Percentiles rank a stretch among this genome's conserved stretches.
Conservation (phyloP, 768 basidiomycete species). For the Psilocybe azurescens region DNA sequence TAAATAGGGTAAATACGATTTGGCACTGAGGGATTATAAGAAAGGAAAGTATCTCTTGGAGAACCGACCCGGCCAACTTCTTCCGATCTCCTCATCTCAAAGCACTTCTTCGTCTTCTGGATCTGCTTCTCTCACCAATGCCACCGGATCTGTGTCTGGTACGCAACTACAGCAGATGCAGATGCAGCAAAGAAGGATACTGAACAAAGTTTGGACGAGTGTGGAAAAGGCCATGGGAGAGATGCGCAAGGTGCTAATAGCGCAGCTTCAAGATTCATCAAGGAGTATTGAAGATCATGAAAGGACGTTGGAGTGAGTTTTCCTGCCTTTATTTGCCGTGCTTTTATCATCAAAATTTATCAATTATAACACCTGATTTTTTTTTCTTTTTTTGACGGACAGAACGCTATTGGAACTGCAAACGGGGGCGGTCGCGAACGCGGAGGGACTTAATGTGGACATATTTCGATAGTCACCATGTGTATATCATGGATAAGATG, state of each 20-base stretch:
- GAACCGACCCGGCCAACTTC: slow-evolving; percentile 81
- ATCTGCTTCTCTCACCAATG: slow-evolving; percentile 31
- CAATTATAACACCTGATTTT: background rate
- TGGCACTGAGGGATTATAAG: slow-evolving; percentile 93
- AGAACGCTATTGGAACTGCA: slow-evolving; percentile 91
- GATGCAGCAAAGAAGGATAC: slow-evolving; percentile 88
- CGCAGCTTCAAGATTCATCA: slow-evolving; percentile 76
- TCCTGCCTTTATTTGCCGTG: background rate
- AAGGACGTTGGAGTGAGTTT: slow-evolving; percentile 85
- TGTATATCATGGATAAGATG: slow-evolving; percentile 80
- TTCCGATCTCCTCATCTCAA: slow-evolving; percentile 49
- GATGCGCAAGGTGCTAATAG: slow-evolving; percentile 77
- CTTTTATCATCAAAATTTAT: too few species aligned
- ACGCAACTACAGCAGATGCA: slow-evolving; percentile 43
- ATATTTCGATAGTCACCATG: slow-evolving; percentile 92
- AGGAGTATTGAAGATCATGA: slow-evolving; percentile 91
- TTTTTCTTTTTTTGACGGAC: background rate
- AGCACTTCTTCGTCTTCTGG: slow-evolving; percentile 4
- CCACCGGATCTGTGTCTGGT: slow-evolving; percentile 45
- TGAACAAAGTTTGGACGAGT: slow-evolving; percentile 94
- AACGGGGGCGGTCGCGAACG: slow-evolving; percentile 36
- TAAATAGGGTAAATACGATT: slow-evolving; percentile 86
- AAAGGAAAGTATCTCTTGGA: slow-evolving; percentile 95
- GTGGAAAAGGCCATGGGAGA: slow-evolving; percentile 95
- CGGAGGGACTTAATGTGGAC: slow-evolving; percentile 91